A percentile compares a stretch with the other conserved stretches of the same genome.
These are phyloP conservation scores for Dioscorea dumetorum DNA, from an alignment of 106 monocot species.

Conservation along the genomic window DNA sequence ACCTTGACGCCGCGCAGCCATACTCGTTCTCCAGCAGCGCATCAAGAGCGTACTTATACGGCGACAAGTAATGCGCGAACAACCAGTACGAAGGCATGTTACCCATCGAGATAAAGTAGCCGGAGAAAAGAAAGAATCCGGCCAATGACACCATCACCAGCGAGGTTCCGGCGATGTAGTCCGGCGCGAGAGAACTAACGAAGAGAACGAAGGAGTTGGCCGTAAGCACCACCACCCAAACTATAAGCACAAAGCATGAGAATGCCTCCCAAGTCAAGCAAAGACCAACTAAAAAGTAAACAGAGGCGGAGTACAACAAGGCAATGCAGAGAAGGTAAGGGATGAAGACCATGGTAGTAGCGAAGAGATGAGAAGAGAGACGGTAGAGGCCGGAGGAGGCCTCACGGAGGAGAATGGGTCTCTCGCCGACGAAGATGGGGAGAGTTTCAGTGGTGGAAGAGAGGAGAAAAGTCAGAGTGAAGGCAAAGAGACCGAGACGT, in stretches of 20 bases:
- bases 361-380: conserved; percentile 78
- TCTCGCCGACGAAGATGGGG: conserved; percentile 79
- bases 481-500: conserved; percentile 87
- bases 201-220: conserved; percentile 95
- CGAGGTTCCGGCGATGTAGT: conserved; percentile 91
- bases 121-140: conserved; percentile 94
- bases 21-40: conserved; percentile 89
- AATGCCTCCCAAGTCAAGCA: conserved; percentile 63
- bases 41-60: conserved; percentile 86
- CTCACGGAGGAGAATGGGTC: conserved; percentile 75
- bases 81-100: conserved; percentile 85
- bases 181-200: conserved; percentile 76
- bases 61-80: conserved; percentile 81
- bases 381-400: conserved; percentile 79
- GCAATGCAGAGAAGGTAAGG: conserved; percentile 77
- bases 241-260: conserved; percentile 51
- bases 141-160: conserved; percentile 77
- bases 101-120: conserved; percentile 78
- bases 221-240: conserved; percentile 78
- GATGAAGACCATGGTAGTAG: conserved; percentile 80
- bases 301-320: conserved; percentile 56
- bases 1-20: conserved; percentile 48
- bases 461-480: conserved; percentile 94
- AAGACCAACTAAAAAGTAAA: conserved; percentile 92
- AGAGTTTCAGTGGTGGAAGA: conserved; percentile 92